Conservation (phyloP, 495 filamentous ascomycete genomes). For the Daldinia decipiens region DNA sequence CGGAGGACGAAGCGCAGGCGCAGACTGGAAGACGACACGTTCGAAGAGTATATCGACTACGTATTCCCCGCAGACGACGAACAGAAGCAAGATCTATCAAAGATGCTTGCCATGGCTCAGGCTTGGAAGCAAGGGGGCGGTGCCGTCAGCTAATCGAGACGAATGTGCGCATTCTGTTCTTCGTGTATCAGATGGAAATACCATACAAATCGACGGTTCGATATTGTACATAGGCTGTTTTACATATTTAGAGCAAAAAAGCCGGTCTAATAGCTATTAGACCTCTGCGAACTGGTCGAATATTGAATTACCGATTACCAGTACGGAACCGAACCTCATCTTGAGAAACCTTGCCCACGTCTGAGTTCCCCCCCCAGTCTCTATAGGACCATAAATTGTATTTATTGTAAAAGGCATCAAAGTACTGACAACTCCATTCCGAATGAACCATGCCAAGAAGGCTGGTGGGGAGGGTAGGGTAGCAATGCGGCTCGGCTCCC, state of each 20-base stretch:
- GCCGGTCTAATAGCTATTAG: constrained; percentile 1
- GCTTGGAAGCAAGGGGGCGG: constrained; percentile 80
- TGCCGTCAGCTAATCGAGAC: constrained; percentile 31
- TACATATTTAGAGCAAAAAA: constrained; percentile 9
- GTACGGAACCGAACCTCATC: background rate
- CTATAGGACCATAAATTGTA: background rate
- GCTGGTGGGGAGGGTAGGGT: background rate
- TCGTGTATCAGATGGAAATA: constrained; percentile 16
- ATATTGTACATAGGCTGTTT: constrained; percentile 30
- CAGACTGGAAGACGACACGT: constrained; percentile 92
- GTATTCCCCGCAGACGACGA: constrained; percentile 97
- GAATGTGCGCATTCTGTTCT: constrained; percentile 1
- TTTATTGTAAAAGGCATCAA: background rate
- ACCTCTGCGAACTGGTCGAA: background rate
- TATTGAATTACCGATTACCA: constrained; percentile 2
- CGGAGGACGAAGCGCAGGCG: constrained; percentile 92
- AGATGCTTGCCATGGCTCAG: constrained; percentile 83
- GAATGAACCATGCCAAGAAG: background rate
- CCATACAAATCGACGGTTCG: constrained; percentile 11
- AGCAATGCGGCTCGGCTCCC: constrained; percentile 31
- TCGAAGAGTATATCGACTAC: constrained; percentile 98
- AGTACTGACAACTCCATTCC: background rate
- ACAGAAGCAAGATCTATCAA: constrained; percentile 83
- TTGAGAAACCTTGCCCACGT: background rate
- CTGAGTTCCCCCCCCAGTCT: background rate